phyloP scores from a whole-genome alignment of 345 rosid species.

The Eucalyptus lansdowneana region DNA sequence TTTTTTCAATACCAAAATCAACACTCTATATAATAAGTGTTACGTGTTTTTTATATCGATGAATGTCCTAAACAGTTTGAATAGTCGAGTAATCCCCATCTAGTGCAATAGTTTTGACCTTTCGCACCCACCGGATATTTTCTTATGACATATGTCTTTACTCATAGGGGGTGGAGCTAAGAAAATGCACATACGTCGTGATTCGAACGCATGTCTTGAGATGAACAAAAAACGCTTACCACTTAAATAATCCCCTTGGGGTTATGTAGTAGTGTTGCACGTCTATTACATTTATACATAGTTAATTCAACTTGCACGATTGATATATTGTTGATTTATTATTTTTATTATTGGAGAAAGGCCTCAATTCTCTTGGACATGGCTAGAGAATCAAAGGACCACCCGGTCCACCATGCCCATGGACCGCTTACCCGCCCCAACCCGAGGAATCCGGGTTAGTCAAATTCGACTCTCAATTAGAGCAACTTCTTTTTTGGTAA shows the following conservation, averaged over 20 bases:
- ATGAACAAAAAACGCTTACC: background rate
- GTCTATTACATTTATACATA: background rate
- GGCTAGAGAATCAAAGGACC: background rate
- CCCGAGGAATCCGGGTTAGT: background rate
- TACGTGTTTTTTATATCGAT: background rate
- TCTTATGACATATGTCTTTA: background rate
- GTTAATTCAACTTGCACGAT: background rate
- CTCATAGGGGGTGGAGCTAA: background rate
- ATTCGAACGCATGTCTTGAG: accelerated
- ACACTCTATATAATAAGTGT: background rate
- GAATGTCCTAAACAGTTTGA: background rate
- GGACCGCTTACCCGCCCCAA: background rate
- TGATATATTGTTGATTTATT: background rate
- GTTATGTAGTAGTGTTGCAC: background rate
- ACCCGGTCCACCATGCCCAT: background rate
- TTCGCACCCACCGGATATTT: background rate
- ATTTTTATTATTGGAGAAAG: background rate
- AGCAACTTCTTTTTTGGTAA: background rate
- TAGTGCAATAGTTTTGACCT: background rate
- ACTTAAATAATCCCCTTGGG: background rate
- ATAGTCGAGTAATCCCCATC: background rate
- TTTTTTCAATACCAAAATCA: background rate
- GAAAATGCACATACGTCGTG: background rate
- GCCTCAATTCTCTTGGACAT: background rate
- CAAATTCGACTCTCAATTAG: background rate